Evolutionary conservation across 352 stramenopile genomes (phyloP).

Genomic region (Phytophthora vignae): DNA sequence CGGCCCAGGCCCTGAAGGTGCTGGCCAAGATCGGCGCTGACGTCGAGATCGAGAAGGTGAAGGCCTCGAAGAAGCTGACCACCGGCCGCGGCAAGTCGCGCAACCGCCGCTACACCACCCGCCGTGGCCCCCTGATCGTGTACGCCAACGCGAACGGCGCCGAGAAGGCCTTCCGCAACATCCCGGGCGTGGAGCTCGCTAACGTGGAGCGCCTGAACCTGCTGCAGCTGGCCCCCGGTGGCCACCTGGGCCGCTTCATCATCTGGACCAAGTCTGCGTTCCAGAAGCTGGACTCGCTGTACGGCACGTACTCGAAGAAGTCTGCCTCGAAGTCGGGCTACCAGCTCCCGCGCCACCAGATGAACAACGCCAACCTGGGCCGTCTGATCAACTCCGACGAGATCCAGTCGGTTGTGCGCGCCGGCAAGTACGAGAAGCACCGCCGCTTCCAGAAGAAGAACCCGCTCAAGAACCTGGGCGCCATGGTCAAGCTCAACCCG

Average conservation of each 20-base stretch:
- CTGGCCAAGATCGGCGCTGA: conserved; percentile 95
- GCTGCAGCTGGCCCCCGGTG: conserved; percentile 97
- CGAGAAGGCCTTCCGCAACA: conserved; percentile 97
- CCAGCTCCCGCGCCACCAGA: conserved; percentile 93
- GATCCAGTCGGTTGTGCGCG: conserved; percentile 97
- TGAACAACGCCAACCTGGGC: conserved; percentile 98
- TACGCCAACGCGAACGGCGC: conserved; percentile 95
- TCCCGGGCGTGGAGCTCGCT: conserved; percentile 97
- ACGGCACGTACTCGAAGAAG: conserved; percentile 94
- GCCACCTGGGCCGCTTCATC: conserved; percentile 98
- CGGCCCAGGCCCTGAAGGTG: conserved; percentile 94
- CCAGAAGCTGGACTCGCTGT: conserved; percentile 97
- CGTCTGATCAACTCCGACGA: conserved; percentile 99
- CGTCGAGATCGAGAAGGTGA: conserved; percentile 97
- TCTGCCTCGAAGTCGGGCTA: conserved; percentile 93
- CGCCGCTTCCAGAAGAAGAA: conserved; percentile 98
- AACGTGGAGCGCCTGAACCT: conserved; percentile 98
- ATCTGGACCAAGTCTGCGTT: conserved; percentile 99
- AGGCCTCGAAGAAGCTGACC: conserved; percentile 98
- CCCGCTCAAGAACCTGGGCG: conserved; percentile 95
- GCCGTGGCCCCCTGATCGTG: conserved; percentile 97
- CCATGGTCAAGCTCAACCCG: conserved; percentile 97
- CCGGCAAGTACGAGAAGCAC: conserved; percentile 92
- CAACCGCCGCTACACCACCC: conserved; percentile 97
- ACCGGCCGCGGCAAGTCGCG: conserved; percentile 98